phyloP scores from a whole-genome alignment of 768 basidiomycete species.

The Auricularia heimuer region DNA sequence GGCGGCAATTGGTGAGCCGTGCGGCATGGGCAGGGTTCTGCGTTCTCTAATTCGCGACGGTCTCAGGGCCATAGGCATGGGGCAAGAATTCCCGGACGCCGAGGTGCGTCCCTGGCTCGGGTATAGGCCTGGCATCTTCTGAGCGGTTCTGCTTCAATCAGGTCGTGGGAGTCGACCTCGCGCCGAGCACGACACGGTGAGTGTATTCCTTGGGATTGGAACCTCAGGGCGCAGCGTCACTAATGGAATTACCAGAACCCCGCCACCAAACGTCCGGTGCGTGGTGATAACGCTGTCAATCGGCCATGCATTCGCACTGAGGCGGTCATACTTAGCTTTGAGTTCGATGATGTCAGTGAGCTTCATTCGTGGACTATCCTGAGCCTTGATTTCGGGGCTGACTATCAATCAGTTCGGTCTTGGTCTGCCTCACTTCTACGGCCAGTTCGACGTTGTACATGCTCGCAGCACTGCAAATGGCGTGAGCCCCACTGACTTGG shows the following conservation, averaged over 20 bases:
- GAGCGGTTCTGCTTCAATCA: background rate
- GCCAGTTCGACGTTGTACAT: constrained; percentile 24
- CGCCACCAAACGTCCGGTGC: constrained; percentile 23
- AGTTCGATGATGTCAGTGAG: constrained; percentile 25
- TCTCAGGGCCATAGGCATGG: constrained; percentile 25
- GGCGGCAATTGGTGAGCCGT: constrained; percentile 24
- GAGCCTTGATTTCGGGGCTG: constrained; percentile 3
- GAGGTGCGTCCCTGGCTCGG: constrained; percentile 7
- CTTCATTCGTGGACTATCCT: background rate
- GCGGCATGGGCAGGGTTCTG: background rate
- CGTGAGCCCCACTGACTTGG: constrained; percentile 12
- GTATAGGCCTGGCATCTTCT: too few relatives aligned
- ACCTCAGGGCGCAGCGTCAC: background rate
- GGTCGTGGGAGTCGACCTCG: constrained; percentile 26
- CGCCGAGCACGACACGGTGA: constrained; percentile 18
- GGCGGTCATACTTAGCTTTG: constrained; percentile 16
- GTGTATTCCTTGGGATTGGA: constrained; percentile 9
- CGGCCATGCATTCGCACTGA: background rate
- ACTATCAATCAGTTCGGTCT: constrained; percentile 18
- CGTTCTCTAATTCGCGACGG: background rate
- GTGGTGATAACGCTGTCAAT: constrained; percentile 1
- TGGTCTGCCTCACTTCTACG: constrained; percentile 23
- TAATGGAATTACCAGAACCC: background rate
- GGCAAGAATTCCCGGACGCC: constrained; percentile 23
- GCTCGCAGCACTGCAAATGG: constrained; percentile 21